Conservation (phyloP, 1,284 basidiomycete species). For the Agroathelia rolfsii region DNA sequence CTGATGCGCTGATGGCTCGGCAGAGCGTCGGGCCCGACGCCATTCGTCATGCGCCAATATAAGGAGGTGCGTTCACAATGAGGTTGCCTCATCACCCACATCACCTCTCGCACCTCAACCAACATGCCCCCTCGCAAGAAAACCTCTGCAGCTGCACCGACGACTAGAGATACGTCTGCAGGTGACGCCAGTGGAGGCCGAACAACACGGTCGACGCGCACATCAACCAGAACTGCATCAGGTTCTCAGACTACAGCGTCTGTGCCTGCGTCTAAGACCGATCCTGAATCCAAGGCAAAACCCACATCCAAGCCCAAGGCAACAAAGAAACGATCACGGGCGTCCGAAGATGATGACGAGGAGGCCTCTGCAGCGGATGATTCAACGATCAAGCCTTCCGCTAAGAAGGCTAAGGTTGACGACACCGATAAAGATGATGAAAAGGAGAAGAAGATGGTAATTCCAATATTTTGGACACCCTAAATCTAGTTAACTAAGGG, state of each 20-base stretch:
- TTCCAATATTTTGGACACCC: conserved; percentile 8
- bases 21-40: no score
- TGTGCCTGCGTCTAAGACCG: conserved; percentile 11
- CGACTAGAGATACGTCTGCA: conserved; percentile 3
- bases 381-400: conserved; percentile 21
- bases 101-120: no score
- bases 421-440: conserved; percentile 9
- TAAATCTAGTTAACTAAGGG: conserved; percentile 6
- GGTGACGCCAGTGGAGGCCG: conserved; percentile 9
- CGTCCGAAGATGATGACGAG: conserved; percentile 12
- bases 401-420: conserved; percentile 24
- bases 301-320: conserved; percentile 11
- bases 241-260: conserved; percentile 17
- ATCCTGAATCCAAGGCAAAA: conserved; percentile 17
- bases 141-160: conserved; percentile 9
- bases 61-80: no score
- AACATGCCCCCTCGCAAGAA: conserved; percentile 26
- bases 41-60: no score
- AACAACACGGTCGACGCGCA: conserved; percentile 13
- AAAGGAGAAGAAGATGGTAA: conserved; percentile 24
- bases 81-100: no score
- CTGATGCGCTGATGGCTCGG: no score
- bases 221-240: conserved; percentile 10
- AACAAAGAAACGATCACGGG: conserved; percentile 10
- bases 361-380: conserved; percentile 12